phyloP scores from a whole-genome alignment of 2,329 filamentous ascomycete genomes.

The Fusarium anthophilum region DNA sequence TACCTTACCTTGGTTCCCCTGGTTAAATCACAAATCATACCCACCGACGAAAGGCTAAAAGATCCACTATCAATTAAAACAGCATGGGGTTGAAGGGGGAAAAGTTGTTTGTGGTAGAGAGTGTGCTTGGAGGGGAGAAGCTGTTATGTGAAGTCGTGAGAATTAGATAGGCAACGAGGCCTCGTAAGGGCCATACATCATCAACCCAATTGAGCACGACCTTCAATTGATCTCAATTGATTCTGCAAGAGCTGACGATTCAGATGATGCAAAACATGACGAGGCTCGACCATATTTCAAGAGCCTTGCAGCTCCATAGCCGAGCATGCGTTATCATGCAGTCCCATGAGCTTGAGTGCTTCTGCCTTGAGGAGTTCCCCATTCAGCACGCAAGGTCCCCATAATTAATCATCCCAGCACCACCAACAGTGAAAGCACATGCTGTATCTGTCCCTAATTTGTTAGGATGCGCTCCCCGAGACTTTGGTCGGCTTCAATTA shows the following conservation, averaged over 20 bases:
- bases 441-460: slow-evolving; percentile 2
- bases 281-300: slow-evolving; percentile 21
- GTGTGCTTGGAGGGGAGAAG: slow-evolving; percentile 33
- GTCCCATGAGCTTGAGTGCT: slow-evolving; percentile 36
- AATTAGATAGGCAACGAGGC: slow-evolving; percentile 35
- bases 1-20: slow-evolving; percentile 38
- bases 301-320: slow-evolving; percentile 38
- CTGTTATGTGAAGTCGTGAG: slow-evolving; percentile 35
- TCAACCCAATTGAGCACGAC: neutral
- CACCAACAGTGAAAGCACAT: slow-evolving; percentile 4
- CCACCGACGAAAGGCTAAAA: slow-evolving; percentile 25
- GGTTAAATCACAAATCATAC: slow-evolving; percentile 33
- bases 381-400: slow-evolving; percentile 11
- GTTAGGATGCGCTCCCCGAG: slow-evolving; percentile 4
- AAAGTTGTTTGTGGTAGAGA: slow-evolving; percentile 30
- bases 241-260: slow-evolving; percentile 5
- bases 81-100: slow-evolving; percentile 31
- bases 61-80: slow-evolving; percentile 34
- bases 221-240: slow-evolving; percentile 39
- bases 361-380: slow-evolving; percentile 41
- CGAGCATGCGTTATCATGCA: slow-evolving; percentile 40
- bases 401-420: slow-evolving; percentile 19
- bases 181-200: neutral
- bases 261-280: slow-evolving; percentile 25
- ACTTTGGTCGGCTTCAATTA: slow-evolving; percentile 13